Evolutionary conservation across 1,284 basidiomycete species (phyloP).

Genomic region (Cutaneotrichosporon sp.): DNA sequence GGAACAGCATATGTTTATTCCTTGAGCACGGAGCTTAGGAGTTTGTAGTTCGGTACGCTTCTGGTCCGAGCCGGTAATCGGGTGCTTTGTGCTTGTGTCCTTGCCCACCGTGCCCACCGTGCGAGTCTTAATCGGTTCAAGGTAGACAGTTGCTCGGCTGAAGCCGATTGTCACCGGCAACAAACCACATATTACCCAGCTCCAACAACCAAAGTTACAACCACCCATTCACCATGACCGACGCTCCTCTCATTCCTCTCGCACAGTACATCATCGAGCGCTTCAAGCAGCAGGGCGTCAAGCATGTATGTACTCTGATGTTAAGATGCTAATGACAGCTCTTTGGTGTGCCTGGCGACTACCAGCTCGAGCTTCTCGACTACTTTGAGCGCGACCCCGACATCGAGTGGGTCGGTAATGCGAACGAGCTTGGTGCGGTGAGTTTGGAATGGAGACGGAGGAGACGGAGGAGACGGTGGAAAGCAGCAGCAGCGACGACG

Average conservation of each 20-base stretch:
- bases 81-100: too few species aligned
- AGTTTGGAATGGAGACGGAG: conserved; percentile 16
- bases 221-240: conserved; percentile 8
- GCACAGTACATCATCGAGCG: conserved; percentile 65
- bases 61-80: neutral
- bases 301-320: conserved; percentile 22
- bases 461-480: too few species aligned
- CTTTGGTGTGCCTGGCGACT: conserved; percentile 91
- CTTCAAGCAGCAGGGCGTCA: conserved; percentile 56
- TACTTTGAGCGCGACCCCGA: conserved; percentile 75
- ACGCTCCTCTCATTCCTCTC: conserved; percentile 12
- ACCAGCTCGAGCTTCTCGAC: conserved; percentile 76
- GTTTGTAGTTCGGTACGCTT: neutral
- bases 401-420: conserved; percentile 88
- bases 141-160: neutral
- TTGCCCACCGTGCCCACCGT: neutral
- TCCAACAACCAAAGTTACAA: neutral
- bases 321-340: conserved; percentile 49
- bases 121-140: too few species aligned
- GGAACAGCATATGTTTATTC: neutral
- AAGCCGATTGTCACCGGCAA: neutral
- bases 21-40: neutral
- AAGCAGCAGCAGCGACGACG: neutral
- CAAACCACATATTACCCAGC: neutral
- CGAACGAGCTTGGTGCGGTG: conserved; percentile 77